Percentiles rank a stretch among this genome's conserved stretches.
phyloP scores from a whole-genome alignment of 768 basidiomycete species.

The Xanthoconium stramineum region DNA sequence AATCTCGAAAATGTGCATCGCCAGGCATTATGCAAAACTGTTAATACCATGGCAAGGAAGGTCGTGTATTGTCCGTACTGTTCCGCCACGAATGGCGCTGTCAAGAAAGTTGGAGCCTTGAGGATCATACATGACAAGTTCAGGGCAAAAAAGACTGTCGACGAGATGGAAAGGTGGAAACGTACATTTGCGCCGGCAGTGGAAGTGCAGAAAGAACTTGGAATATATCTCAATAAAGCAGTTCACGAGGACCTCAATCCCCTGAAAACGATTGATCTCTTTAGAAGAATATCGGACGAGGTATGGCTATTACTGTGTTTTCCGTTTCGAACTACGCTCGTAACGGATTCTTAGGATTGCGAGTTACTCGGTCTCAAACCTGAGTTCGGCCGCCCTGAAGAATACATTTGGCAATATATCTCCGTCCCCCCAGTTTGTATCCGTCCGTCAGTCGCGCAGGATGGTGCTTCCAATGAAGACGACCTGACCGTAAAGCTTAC shows the following conservation, averaged over 20 bases:
- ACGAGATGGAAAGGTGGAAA: constrained; percentile 87
- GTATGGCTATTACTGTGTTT: constrained; percentile 35
- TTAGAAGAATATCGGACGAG: constrained; percentile 89
- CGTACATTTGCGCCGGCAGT: constrained; percentile 77
- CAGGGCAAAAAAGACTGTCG: constrained; percentile 87
- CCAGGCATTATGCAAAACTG: constrained; percentile 74
- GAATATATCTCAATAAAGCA: constrained; percentile 80
- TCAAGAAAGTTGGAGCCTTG: constrained; percentile 92
- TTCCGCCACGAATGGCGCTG: constrained; percentile 87
- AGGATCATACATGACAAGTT: constrained; percentile 99
- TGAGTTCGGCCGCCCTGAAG: constrained; percentile 86
- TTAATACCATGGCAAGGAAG: constrained; percentile 86
- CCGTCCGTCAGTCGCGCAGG: constrained; percentile 94
- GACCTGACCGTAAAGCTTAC: constrained; percentile 96
- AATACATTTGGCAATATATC: constrained; percentile 98
- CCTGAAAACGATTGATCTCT: constrained; percentile 87
- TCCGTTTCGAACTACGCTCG: neutral
- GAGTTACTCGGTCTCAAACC: constrained; percentile 92
- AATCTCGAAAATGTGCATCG: constrained; percentile 92
- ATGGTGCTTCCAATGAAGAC: constrained; percentile 97
- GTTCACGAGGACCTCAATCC: constrained; percentile 93
- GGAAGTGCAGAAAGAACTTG: constrained; percentile 84
- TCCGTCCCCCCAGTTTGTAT: constrained; percentile 98
- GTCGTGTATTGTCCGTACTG: constrained; percentile 92
- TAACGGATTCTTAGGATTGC: constrained; percentile 64